Evolutionary conservation across 2,329 filamentous ascomycete genomes (phyloP).

Genomic region (Orbilia brochopaga): DNA sequence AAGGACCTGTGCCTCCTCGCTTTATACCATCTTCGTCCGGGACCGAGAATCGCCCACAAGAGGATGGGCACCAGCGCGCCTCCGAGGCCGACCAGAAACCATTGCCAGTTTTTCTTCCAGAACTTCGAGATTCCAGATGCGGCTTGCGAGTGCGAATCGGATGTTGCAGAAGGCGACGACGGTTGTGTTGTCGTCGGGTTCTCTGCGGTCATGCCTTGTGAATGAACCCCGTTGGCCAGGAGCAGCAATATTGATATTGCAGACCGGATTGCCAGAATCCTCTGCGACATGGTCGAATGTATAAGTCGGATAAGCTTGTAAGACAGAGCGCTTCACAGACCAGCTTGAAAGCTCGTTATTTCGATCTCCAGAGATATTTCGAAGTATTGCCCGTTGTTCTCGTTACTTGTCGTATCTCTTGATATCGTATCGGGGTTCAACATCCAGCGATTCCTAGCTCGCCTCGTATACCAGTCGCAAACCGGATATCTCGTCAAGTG

Average conservation of each 20-base stretch:
- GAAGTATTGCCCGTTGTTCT: neutral
- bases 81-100: slow-evolving; percentile 37
- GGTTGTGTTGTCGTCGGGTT: slow-evolving; percentile 10
- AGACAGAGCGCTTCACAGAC: slow-evolving; percentile 21
- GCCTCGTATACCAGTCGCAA: neutral
- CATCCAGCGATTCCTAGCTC: neutral
- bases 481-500: neutral
- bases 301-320: neutral
- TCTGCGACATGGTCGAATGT: slow-evolving; percentile 30
- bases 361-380: slow-evolving; percentile 1
- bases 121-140: slow-evolving; percentile 21
- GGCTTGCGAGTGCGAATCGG: slow-evolving; percentile 1
- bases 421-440: slow-evolving; percentile 1
- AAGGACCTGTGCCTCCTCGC: slow-evolving; percentile 28
- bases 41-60: slow-evolving; percentile 38
- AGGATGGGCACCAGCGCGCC: slow-evolving; percentile 28
- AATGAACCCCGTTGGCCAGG: slow-evolving; percentile 1
- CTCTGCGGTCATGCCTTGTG: slow-evolving; percentile 7
- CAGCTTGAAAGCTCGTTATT: slow-evolving; percentile 31
- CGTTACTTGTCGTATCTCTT: neutral
- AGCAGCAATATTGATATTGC: slow-evolving; percentile 21
- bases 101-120: slow-evolving; percentile 46
- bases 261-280: slow-evolving; percentile 37
- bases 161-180: slow-evolving; percentile 11
- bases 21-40: slow-evolving; percentile 34